These are phyloP conservation scores for Abortiporus biennis DNA, from an alignment of 1,284 basidiomycete genomes.

Conservation along the genomic window DNA sequence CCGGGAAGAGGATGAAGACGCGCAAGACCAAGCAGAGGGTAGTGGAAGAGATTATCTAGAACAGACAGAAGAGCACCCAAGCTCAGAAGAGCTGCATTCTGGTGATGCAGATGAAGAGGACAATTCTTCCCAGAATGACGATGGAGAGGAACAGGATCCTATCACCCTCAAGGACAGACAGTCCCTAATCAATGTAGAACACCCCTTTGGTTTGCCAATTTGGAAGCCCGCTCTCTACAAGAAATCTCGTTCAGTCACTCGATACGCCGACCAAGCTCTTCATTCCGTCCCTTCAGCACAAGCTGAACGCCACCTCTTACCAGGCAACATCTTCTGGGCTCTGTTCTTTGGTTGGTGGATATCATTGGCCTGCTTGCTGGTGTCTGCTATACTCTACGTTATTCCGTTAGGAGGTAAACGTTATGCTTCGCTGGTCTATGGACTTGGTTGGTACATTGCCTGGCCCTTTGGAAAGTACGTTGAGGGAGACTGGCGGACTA, in stretches of 20 bases:
- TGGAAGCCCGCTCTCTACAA: slow-evolving; percentile 99
- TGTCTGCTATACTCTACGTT: slow-evolving; percentile 68
- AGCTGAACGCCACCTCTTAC: slow-evolving; percentile 84
- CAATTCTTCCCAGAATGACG: slow-evolving; percentile 30
- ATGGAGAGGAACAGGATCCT: slow-evolving; percentile 68
- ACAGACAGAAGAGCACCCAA: too few species aligned
- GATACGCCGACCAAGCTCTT: slow-evolving; percentile 91
- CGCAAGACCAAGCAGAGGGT: not conserved
- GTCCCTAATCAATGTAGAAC: slow-evolving; percentile 98
- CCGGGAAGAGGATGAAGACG: slow-evolving; percentile 21
- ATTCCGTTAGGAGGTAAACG: slow-evolving; percentile 77
- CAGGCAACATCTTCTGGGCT: slow-evolving; percentile 93
- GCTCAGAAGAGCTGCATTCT: too few species aligned
- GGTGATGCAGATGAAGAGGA: slow-evolving; percentile 26
- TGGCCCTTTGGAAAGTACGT: slow-evolving; percentile 99
- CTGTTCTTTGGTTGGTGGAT: slow-evolving; percentile 92
- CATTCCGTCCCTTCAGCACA: slow-evolving; percentile 91
- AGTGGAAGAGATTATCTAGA: too few species aligned
- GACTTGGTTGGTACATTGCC: slow-evolving; percentile 91
- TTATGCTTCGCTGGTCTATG: slow-evolving; percentile 86
- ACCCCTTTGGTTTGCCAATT: slow-evolving; percentile 98
- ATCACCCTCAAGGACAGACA: slow-evolving; percentile 96
- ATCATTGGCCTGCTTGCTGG: slow-evolving; percentile 60
- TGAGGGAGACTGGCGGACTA: slow-evolving; percentile 87
- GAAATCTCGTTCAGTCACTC: slow-evolving; percentile 94